phyloP scores from a whole-genome alignment of 441 rosid genomes.

The Syzygium malaccense region DNA sequence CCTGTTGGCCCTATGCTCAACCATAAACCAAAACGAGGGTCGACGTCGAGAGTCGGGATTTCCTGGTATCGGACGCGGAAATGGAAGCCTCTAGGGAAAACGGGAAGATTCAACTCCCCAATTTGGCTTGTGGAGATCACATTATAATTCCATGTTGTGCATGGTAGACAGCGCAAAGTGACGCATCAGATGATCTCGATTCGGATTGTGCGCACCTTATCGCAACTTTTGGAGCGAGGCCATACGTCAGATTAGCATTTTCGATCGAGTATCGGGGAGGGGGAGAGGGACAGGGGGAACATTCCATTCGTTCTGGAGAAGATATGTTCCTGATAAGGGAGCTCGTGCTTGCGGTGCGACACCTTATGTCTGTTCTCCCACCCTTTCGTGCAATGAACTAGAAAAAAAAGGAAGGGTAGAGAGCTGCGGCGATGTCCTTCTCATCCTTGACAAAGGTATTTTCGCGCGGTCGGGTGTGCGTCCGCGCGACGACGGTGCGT shows the following conservation, averaged over 20 bases:
- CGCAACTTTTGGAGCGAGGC: background rate
- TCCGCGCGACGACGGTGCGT: background rate
- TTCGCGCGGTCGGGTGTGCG: background rate
- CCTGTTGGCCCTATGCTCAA: background rate
- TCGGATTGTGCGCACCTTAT: background rate
- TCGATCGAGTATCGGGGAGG: background rate
- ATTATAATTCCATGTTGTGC: background rate
- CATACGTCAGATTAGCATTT: background rate
- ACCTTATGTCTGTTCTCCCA: background rate
- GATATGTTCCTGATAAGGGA: background rate
- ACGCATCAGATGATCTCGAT: background rate
- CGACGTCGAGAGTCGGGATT: background rate
- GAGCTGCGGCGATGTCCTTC: background rate
- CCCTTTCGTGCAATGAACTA: background rate
- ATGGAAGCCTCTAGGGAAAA: no score
- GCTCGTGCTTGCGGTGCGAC: background rate
- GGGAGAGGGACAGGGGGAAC: background rate
- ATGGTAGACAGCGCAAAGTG: background rate
- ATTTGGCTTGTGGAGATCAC: background rate
- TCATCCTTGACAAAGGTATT: background rate
- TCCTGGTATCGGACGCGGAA: background rate
- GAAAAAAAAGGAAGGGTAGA: no score
- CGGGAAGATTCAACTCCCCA: background rate
- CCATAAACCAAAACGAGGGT: no score
- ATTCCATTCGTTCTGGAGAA: background rate